phyloP scores from a whole-genome alignment of 2,329 filamentous ascomycete genomes.

The Penicillium sp. region DNA sequence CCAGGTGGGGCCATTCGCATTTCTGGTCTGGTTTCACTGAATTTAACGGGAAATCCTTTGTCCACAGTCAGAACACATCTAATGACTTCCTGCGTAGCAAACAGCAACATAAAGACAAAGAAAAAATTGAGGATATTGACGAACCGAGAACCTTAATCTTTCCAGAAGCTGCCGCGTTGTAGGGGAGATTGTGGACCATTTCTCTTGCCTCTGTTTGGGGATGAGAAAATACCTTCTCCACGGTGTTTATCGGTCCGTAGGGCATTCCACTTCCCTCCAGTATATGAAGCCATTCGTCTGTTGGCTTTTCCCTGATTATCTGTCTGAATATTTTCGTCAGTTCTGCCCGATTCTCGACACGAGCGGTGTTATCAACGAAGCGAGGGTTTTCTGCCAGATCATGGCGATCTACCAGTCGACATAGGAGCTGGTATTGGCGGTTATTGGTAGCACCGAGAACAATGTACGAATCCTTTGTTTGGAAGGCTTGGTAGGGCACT shows the following conservation, averaged over 20 bases:
- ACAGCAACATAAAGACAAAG: neutral
- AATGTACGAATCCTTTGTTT: constrained; percentile 71
- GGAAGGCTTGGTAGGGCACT: constrained; percentile 58
- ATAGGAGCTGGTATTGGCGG: constrained; percentile 68
- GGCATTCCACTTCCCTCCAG: constrained; percentile 52
- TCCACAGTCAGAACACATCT: neutral
- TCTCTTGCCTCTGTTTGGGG: constrained; percentile 47
- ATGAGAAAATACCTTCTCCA: constrained; percentile 50
- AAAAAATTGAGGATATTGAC: too few species aligned
- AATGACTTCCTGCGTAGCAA: neutral
- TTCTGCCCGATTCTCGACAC: constrained; percentile 58
- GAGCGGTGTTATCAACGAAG: constrained; percentile 64
- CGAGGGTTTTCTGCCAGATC: constrained; percentile 65
- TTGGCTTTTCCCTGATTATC: constrained; percentile 42
- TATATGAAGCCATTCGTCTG: constrained; percentile 44
- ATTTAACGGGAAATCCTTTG: constrained; percentile 35
- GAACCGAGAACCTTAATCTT: constrained; percentile 35
- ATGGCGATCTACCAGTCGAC: constrained; percentile 60
- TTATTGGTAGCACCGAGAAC: constrained; percentile 76
- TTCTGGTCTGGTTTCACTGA: constrained; percentile 31
- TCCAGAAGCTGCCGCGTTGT: constrained; percentile 27
- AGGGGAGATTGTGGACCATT: constrained; percentile 39
- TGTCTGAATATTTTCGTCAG: constrained; percentile 42
- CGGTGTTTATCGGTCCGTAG: constrained; percentile 52
- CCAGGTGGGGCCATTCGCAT: constrained; percentile 31